Conservation (phyloP, 2,329 filamentous ascomycete genomes). For the Botryotinia narcissicola region DNA sequence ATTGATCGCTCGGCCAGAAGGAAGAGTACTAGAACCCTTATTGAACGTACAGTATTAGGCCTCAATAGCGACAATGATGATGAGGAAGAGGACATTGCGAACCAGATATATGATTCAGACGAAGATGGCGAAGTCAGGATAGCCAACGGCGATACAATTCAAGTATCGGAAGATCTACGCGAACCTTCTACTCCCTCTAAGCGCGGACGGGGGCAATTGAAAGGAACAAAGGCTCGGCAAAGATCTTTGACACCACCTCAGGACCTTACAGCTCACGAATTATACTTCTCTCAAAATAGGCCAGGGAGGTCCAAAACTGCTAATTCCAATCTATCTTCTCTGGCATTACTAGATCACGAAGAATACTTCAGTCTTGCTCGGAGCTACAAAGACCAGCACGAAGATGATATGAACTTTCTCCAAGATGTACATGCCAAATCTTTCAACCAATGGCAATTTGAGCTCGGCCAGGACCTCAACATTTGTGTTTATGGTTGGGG, state of each 20-base stretch:
- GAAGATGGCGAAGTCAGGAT: constrained; percentile 46
- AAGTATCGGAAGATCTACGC: constrained; percentile 37
- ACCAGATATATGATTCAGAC: constrained; percentile 63
- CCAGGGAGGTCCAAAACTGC: constrained; percentile 80
- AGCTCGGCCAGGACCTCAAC: constrained; percentile 82
- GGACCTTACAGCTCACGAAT: constrained; percentile 81
- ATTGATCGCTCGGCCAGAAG: constrained; percentile 82
- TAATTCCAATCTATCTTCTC: constrained; percentile 73
- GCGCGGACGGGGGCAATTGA: constrained; percentile 46
- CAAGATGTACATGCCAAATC: constrained; percentile 73
- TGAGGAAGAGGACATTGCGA: constrained; percentile 64
- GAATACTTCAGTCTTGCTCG: constrained; percentile 77
- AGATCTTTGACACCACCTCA: constrained; percentile 59
- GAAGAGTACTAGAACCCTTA: constrained; percentile 76
- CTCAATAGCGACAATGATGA: constrained; percentile 68
- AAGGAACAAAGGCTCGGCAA: constrained; percentile 49
- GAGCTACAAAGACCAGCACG: constrained; percentile 64
- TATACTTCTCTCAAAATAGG: constrained; percentile 91
- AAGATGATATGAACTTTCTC: constrained; percentile 66
- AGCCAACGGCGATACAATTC: constrained; percentile 36
- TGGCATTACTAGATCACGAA: constrained; percentile 81
- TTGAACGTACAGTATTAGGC: constrained; percentile 66
- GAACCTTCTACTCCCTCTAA: constrained; percentile 52
- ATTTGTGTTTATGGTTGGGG: constrained; percentile 91
- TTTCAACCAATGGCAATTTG: constrained; percentile 90